Evolutionary conservation across 176 grass and related monocot species (phyloP), one percentile per base, ranked within the genome.

Genomic region (Bonia amplexicaulis): DNA sequence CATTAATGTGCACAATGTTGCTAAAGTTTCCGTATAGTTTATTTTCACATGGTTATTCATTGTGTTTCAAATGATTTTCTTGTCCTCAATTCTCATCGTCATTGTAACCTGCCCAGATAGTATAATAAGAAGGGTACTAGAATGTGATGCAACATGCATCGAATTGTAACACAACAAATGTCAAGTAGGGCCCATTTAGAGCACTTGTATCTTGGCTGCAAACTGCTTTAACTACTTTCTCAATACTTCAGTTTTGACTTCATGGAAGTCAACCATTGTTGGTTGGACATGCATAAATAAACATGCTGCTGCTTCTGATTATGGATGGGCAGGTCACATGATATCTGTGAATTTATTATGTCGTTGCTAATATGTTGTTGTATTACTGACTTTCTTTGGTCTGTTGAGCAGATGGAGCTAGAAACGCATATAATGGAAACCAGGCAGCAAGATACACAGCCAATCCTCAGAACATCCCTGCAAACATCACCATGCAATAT

Each of bases 341-440:
- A 63, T 63, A 41, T 31, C 25, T 41, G 27, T 59, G 69, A 58
- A 80, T 59, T 79, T 76, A 62, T 73, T 74, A 47, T 60, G 20
- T 7, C 11, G 6, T 35, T 66, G 63, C 77, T 82, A 15, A 71
- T 64, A 19, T 69, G 69, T 9, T 6, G 26, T 48, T 48, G 20
- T 33, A 55, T 57, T 47, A 70, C 25, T 80, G 80, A 84, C 64
- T 87, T 65, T 35, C 17, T 74, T 47, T 81, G 12, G 15, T 77
- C 19, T 86, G 40, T 89, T 75, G 65, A 99, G 88, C 83, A 71
- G 91, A 88, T 66, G 69, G 49, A 63, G 69, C 71, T 80, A 85
- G 55, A 81, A 69, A 61, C 55, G 22, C 57, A 70, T 94, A 94
- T 67, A 91, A 83, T 66, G 87, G 81, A 66, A 78, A 85, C 76